A percentile compares a stretch with the other conserved stretches of the same genome.
Evolutionary conservation across 1,139 yeast genomes (phyloP).

Genomic region (Pichia inconspicua): DNA sequence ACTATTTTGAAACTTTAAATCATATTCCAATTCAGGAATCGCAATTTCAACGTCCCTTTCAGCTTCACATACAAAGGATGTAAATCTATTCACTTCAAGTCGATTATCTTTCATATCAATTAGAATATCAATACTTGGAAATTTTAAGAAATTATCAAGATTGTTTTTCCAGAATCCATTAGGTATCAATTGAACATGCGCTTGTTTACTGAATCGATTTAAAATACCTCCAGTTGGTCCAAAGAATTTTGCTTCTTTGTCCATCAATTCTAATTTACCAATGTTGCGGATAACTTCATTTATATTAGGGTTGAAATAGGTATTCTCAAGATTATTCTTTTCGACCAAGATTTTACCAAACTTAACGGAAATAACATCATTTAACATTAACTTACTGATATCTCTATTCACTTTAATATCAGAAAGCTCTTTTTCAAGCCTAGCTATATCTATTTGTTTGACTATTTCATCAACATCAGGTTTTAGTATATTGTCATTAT

Average conservation of each 20-base stretch:
- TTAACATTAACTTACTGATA: constrained; percentile 11
- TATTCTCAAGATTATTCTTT: constrained; percentile 6
- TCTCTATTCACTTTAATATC: background rate
- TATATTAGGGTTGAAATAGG: constrained; percentile 33
- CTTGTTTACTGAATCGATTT: constrained; percentile 34
- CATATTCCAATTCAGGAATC: constrained; percentile 18
- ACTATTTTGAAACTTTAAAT: constrained; percentile 24
- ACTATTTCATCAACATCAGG: background rate
- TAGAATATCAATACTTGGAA: constrained; percentile 47
- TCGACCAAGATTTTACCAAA: constrained; percentile 22
- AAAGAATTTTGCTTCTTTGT: constrained; percentile 20
- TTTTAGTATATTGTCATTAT: background rate
- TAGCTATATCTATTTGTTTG: background rate
- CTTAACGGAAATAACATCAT: constrained; percentile 20
- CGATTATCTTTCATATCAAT: constrained; percentile 32
- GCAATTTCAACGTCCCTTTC: constrained; percentile 21
- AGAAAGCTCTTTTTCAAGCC: constrained; percentile 4
- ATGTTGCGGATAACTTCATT: constrained; percentile 36
- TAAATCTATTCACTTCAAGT: constrained; percentile 19
- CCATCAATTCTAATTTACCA: constrained; percentile 31
- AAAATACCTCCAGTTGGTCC: constrained; percentile 26
- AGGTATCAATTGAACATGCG: constrained; percentile 42
- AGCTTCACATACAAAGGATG: constrained; percentile 19
- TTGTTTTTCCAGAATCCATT: constrained; percentile 29
- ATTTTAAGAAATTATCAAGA: constrained; percentile 23